A percentile compares a stretch with the other conserved stretches of the same genome.
phyloP scores from a whole-genome alignment of 2,329 filamentous ascomycete species.

The Calonectria crousiana region DNA sequence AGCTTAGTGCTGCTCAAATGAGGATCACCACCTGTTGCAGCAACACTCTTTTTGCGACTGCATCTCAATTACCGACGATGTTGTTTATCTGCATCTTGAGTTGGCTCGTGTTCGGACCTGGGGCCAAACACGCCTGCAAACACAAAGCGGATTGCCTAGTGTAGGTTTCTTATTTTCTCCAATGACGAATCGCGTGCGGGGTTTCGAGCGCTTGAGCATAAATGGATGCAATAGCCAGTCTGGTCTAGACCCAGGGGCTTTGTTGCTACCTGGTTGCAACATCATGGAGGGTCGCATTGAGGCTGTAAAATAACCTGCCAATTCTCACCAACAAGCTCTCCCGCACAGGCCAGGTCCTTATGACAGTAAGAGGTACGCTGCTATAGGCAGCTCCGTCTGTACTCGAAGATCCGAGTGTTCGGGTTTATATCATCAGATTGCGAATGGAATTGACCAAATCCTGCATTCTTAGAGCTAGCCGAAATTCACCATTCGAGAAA shows the following conservation, averaged over 20 bases:
- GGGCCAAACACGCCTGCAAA: background rate
- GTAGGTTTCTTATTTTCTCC: background rate
- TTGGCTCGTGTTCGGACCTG: background rate
- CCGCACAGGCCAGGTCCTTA: background rate
- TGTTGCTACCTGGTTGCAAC: background rate
- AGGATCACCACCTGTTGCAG: background rate
- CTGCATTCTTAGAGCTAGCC: background rate
- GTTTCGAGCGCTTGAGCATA: background rate
- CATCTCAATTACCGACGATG: background rate
- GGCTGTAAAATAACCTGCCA: background rate
- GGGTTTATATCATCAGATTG: too few species aligned
- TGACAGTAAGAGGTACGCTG: background rate
- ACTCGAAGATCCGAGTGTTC: too few species aligned
- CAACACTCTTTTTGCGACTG: background rate
- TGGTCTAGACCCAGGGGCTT: background rate
- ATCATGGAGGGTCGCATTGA: background rate
- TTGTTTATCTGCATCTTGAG: background rate
- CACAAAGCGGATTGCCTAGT: background rate
- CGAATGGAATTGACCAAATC: background rate
- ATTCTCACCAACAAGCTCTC: background rate
- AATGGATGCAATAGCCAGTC: background rate
- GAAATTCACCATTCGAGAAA: constrained; percentile 10
- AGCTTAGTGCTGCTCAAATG: background rate
- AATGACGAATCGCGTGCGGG: constrained; percentile 11
- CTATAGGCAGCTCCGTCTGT: background rate